Percentiles rank a stretch among this genome's conserved stretches.
Conservation (phyloP, 2,329 filamentous ascomycete species). For the Stagonosporopsis chrysanthemi region DNA sequence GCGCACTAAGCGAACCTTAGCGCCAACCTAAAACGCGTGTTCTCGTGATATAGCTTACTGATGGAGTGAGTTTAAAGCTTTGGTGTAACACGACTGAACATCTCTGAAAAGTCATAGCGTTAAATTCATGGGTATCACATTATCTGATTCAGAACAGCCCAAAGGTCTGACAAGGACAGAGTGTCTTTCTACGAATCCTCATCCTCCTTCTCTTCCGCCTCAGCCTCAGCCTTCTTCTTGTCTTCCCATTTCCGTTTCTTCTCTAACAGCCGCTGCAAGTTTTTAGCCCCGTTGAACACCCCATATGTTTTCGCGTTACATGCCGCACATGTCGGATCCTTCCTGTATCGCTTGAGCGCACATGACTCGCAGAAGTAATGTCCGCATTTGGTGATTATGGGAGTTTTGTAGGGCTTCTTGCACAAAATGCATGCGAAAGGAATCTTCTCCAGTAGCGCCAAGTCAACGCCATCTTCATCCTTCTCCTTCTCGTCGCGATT, state of each 20-base stretch:
- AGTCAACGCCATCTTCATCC: slow-evolving; percentile 66
- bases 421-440: slow-evolving; percentile 92
- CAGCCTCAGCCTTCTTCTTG: slow-evolving; percentile 63
- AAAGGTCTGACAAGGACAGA: neutral
- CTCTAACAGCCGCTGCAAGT: slow-evolving; percentile 79
- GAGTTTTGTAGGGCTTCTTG: slow-evolving; percentile 76
- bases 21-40: slow-evolving; percentile 12
- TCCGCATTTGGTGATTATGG: slow-evolving; percentile 86
- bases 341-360: slow-evolving; percentile 84
- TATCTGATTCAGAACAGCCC: neutral
- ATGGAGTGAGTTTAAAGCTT: neutral
- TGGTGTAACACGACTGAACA: neutral
- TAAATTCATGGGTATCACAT: slow-evolving; percentile 9
- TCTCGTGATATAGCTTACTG: slow-evolving; percentile 7
- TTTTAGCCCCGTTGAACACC: slow-evolving; percentile 88
- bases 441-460: slow-evolving; percentile 79
- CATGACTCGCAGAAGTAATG: slow-evolving; percentile 97
- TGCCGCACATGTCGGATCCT: slow-evolving; percentile 84
- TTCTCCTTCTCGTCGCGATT: slow-evolving; percentile 55
- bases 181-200: slow-evolving; percentile 11
- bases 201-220: slow-evolving; percentile 51
- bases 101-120: neutral
- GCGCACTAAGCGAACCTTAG: slow-evolving; percentile 11
- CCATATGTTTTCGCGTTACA: slow-evolving; percentile 87
- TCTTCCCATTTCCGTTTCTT: slow-evolving; percentile 70